Evolutionary conservation across 75 land plant genomes (phyloP), one percentile per base, ranked within the genome.

Genomic region (Ceratopteris richardii): DNA sequence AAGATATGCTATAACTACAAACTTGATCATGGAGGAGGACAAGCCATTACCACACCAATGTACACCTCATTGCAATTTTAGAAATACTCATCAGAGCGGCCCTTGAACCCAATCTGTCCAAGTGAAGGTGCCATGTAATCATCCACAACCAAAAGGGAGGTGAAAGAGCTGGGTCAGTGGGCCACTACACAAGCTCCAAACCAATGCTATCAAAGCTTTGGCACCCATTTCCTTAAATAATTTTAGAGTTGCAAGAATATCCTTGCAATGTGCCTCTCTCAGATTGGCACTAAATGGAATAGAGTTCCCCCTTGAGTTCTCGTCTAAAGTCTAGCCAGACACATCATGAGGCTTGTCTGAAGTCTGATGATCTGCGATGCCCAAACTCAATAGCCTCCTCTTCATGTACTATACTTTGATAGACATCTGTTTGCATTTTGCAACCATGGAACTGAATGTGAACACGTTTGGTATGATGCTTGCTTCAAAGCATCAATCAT

Each of bases 391-490:
- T 17, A n/a, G 22, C 50, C 22, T 46, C 50, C 50, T 46, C 50
- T 14, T 46, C 50, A n/a, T 17, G 3, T 21, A 14, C 5, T 24
- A 28, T 2, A 18, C 3, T 4, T 2, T 26, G 14, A 23, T 25
- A 52, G 54, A 26, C 54, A 52, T 26, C 54, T 17, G 50, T 46
- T 64, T 63, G 70, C 41, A 64, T 29, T 2, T 48, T 60, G 18
- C 82, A 74, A 18, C 92, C 96, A 74, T 90, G 80, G 98, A 83
- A 61, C 90, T 94, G 62, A 82, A 94, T 40, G 99, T 95, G 18
- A 90, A 86, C 46, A 95, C 83, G 77, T 95, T 95, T 12, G 97
- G 99, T 48, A 61, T 69, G 43, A 95, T 84, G 13, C 98, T 96
- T 46, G 72, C 82, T 52, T 66, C 70, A 80, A 57, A 0, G 86